phyloP scores from a whole-genome alignment of 352 stramenopile species.

The Phytophthora ramorum region DNA sequence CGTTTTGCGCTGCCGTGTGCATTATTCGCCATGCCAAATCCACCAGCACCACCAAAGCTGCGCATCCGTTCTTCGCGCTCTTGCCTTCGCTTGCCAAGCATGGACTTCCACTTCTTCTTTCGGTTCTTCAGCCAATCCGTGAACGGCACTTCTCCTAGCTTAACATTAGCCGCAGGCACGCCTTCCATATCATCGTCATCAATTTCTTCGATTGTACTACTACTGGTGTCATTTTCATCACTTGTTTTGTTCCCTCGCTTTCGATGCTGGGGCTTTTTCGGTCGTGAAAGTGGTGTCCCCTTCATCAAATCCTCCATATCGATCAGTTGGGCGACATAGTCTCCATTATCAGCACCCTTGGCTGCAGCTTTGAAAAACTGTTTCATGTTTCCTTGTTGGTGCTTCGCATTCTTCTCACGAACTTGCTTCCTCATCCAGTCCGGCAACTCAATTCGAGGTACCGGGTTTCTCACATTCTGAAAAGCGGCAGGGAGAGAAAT shows the following conservation, averaged over 20 bases:
- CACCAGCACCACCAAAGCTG: slow-evolving; percentile 29
- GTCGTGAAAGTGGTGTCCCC: slow-evolving; percentile 24
- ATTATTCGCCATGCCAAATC: slow-evolving; percentile 40
- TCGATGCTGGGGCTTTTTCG: slow-evolving; percentile 9
- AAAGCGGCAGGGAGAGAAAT: slow-evolving; percentile 99
- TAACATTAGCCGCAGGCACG: slow-evolving; percentile 34
- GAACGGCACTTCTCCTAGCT: slow-evolving; percentile 70
- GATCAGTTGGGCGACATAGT: slow-evolving; percentile 72
- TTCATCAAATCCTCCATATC: slow-evolving; percentile 74
- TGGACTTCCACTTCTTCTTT: slow-evolving; percentile 78
- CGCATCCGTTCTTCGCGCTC: slow-evolving; percentile 62
- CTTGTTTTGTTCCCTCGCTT: slow-evolving; percentile 28
- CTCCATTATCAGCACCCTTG: slow-evolving; percentile 32
- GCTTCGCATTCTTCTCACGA: slow-evolving; percentile 87
- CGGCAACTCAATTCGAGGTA: slow-evolving; percentile 95
- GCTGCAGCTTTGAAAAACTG: slow-evolving; percentile 82
- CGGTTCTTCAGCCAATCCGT: slow-evolving; percentile 65
- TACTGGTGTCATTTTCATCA: slow-evolving; percentile 17
- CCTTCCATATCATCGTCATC: slow-evolving; percentile 30
- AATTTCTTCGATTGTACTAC: slow-evolving; percentile 34
- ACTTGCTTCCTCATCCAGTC: slow-evolving; percentile 97
- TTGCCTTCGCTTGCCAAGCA: slow-evolving; percentile 64
- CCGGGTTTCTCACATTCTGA: slow-evolving; percentile 97
- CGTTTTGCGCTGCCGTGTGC: slow-evolving; percentile 42
- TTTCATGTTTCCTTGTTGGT: slow-evolving; percentile 88